Evolutionary conservation across 805 yeast species (phyloP), one percentile per base, ranked within the genome.

Genomic region (Metschnikowia lunata): DNA sequence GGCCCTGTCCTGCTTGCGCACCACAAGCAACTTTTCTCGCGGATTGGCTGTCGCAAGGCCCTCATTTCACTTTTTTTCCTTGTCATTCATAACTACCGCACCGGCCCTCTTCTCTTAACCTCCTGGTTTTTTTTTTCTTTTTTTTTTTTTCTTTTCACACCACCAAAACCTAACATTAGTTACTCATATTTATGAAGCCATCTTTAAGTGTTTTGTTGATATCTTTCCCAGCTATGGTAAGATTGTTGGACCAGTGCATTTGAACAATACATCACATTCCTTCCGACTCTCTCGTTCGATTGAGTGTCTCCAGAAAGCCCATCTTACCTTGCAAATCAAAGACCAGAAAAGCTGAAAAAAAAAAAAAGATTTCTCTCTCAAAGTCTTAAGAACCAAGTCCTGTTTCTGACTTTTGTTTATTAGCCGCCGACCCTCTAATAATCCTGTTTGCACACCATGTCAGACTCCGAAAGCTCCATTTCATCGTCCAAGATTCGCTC

Each of bases 381-480:
- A 29, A 29, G n/a, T 6, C 31, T 10, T 12, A 29, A 29, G 23
- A 18, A 18, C 23, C 23, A 18, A 18, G 23, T 3, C 23, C 23
- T 18, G 23, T 18, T 18, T 3, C 23, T 18, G 23, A 18, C 5
- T 18, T 18, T 18, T 18, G 23, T 18, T 18, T 18, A 18, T 18
- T 18, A 18, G 23, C 23, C 23, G 23, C 23, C 5, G 23, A 3
- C 23, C 23, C 23, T 18, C 23, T 18, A 18, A 18, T 3, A 3
- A 18, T 18, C 23, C 23, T 5, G n/a, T 29, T 12, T 10, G 31
- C 31, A 10, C 11, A 12, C n/a, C 31, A 70, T 70, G 75, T 69
- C 74, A 37, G 75, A 70, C 55, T 54, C 62, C 36, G 74, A 69
- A 53, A 64, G 69, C 49, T 63, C 53, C 56, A 57, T 54, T 18